A percentile compares a stretch with the other conserved stretches of the same genome.
Conservation (phyloP, 2,329 filamentous ascomycete species). For the Arachnopeziza araneosa region DNA sequence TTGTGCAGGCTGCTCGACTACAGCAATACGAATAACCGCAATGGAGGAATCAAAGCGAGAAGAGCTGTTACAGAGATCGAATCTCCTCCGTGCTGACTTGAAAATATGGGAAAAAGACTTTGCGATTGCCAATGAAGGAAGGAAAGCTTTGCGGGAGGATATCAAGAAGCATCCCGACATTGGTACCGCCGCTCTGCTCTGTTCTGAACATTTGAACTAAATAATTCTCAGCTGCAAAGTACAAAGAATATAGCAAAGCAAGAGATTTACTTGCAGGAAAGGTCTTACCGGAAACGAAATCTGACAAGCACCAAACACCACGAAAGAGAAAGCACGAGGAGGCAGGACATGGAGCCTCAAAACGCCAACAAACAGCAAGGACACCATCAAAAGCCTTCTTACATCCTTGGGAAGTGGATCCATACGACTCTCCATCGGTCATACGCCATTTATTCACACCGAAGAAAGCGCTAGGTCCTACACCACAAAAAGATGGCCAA, state of each 20-base stretch:
- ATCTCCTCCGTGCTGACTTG: slow-evolving; percentile 58
- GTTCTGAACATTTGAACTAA: not conserved
- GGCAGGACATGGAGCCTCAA: slow-evolving; percentile 43
- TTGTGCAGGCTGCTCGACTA: not conserved
- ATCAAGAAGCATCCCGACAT: slow-evolving; percentile 70
- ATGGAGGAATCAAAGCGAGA: slow-evolving; percentile 24
- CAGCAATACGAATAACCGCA: not conserved
- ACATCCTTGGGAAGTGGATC: slow-evolving; percentile 36
- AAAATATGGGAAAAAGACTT: slow-evolving; percentile 72
- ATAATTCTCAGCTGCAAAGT: slow-evolving; percentile 44
- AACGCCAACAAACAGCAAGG: slow-evolving; percentile 37
- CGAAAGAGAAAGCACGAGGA: slow-evolving; percentile 34
- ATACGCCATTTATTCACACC: slow-evolving; percentile 57
- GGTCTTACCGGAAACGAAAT: slow-evolving; percentile 30
- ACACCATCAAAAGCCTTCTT: slow-evolving; percentile 36
- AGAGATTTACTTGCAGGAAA: slow-evolving; percentile 55
- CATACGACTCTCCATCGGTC: slow-evolving; percentile 50
- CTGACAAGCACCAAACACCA: slow-evolving; percentile 29
- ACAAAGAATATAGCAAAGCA: slow-evolving; percentile 68
- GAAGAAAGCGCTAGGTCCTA: slow-evolving; percentile 64
- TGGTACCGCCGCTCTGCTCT: slow-evolving; percentile 42
- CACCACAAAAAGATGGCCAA: slow-evolving; percentile 72
- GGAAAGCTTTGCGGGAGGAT: slow-evolving; percentile 66
- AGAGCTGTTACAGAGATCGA: slow-evolving; percentile 31
- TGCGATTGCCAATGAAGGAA: slow-evolving; percentile 54